Conservation (phyloP, 805 yeast genomes). For the Wickerhamiella vanderwaltii region DNA sequence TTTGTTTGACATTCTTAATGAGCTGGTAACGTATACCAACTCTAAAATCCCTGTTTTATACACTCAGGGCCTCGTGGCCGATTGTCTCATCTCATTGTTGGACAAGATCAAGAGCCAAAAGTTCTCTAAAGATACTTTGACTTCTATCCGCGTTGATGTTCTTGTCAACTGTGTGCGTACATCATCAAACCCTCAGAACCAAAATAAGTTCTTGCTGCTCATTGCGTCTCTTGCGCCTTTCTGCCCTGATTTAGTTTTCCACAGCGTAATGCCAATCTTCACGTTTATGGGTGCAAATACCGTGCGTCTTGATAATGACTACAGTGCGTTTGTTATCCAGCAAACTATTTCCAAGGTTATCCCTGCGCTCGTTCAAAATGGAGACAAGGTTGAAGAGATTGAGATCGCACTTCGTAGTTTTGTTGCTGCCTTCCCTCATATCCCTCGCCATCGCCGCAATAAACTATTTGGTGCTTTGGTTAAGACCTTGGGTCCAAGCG, state of each 20-base stretch:
- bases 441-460: constrained; percentile 92
- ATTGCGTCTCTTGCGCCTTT: constrained; percentile 78
- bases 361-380: constrained; percentile 64
- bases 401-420: constrained; percentile 81
- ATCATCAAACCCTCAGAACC: constrained; percentile 87
- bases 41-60: constrained; percentile 85
- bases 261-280: constrained; percentile 98
- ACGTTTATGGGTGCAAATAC: constrained; percentile 99
- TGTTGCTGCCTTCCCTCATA: constrained; percentile 88
- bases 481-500: constrained; percentile 54
- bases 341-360: constrained; percentile 81
- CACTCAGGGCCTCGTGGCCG: constrained; percentile 81
- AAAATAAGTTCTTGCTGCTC: constrained; percentile 72
- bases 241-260: constrained; percentile 83
- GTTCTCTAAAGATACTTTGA: constrained; percentile 28
- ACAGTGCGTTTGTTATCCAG: constrained; percentile 81
- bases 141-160: constrained; percentile 73
- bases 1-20: constrained; percentile 31
- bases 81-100: constrained; percentile 66
- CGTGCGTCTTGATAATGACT: constrained; percentile 91
- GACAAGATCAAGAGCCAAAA: constrained; percentile 27
- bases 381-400: constrained; percentile 45
- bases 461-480: constrained; percentile 71
- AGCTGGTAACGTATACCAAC: constrained; percentile 50
- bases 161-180: constrained; percentile 83